Conservation (phyloP, 768 basidiomycete species). For the Gautieria morchelliformis region DNA sequence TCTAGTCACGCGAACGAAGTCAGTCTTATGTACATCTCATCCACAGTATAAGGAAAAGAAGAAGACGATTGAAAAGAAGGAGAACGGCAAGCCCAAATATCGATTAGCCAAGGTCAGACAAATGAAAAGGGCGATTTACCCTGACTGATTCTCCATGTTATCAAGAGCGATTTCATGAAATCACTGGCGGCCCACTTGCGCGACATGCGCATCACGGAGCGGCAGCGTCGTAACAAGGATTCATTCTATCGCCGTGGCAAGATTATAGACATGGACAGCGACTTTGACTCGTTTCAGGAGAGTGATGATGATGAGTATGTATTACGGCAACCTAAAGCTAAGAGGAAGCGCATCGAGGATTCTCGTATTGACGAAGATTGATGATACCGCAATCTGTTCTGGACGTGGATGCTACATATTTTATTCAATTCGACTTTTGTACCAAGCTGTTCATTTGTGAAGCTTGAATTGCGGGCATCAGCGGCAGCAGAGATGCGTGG, state of each 20-base stretch:
- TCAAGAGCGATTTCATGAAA: conserved; percentile 62
- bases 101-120: conserved; percentile 47
- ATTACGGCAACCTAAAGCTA: neutral
- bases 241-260: neutral
- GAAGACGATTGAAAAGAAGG: conserved; percentile 39
- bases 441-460: neutral
- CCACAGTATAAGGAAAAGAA: conserved; percentile 55
- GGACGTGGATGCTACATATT: neutral
- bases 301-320: conserved; percentile 6
- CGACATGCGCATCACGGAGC: conserved; percentile 50
- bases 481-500: no score
- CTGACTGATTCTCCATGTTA: neutral
- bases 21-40: neutral
- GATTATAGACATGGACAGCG: neutral
- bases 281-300: conserved; percentile 1
- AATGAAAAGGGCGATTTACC: neutral
- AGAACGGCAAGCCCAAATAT: conserved; percentile 35
- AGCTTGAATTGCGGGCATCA: neutral
- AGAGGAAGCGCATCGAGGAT: neutral
- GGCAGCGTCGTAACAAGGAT: neutral
- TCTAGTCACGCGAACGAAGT: neutral
- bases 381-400: neutral
- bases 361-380: neutral
- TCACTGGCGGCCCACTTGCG: conserved; percentile 49
- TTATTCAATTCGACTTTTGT: neutral